Percentiles rank a stretch among this genome's conserved stretches.
Conservation (phyloP, 2,329 filamentous ascomycete genomes). For the Emergomyces orientalis region DNA sequence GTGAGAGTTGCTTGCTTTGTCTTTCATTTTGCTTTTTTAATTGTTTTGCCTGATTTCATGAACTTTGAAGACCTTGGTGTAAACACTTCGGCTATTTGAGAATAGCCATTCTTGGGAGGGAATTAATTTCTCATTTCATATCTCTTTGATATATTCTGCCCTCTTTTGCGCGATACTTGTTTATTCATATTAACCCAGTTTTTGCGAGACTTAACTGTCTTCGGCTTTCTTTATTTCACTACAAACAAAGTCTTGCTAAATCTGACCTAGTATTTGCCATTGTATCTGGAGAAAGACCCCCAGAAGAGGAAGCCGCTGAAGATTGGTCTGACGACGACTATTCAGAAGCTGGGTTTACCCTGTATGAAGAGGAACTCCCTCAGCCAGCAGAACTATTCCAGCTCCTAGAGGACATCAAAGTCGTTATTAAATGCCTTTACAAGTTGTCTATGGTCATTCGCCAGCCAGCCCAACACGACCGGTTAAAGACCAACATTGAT, state of each 20-base stretch:
- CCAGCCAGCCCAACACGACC: slow-evolving; percentile 29
- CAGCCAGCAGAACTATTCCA: slow-evolving; percentile 1
- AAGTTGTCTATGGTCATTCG: slow-evolving; percentile 29
- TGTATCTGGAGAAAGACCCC: not conserved
- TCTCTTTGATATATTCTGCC: not conserved
- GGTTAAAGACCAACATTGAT: slow-evolving; percentile 14
- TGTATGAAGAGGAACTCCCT: not conserved
- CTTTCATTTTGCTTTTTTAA: not conserved
- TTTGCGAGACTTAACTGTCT: not conserved
- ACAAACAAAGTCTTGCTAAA: not conserved
- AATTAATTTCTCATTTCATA: not conserved
- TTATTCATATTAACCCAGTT: not conserved
- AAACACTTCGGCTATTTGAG: not conserved
- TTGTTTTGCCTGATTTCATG: not conserved
- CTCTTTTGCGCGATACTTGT: not conserved
- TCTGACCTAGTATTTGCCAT: not conserved
- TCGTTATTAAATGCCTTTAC: slow-evolving; percentile 25
- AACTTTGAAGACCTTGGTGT: too few relatives aligned
- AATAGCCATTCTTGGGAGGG: not conserved
- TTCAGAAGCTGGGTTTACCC: not conserved
- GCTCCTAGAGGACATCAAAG: not conserved
- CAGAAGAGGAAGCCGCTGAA: not conserved
- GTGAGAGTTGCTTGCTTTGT: not conserved
- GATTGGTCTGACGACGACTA: not conserved
- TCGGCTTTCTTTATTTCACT: not conserved